Evolutionary conservation across 2,329 filamentous ascomycete species (phyloP).

Genomic region (Cercospora brassicicola): DNA sequence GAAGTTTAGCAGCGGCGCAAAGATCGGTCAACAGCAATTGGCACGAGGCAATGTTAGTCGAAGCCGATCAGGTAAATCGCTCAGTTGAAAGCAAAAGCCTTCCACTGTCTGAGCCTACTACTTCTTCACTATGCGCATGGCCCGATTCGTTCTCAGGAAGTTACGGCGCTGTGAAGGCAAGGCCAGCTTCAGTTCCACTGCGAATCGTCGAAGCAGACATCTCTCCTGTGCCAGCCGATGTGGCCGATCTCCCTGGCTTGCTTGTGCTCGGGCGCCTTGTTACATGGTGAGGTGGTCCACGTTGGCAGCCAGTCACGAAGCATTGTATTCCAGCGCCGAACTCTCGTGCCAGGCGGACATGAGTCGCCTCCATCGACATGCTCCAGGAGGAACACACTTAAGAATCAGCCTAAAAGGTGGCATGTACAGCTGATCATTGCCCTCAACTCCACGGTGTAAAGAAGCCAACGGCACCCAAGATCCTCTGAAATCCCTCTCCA

Average conservation of each 20-base stretch:
- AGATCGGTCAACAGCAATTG: not conserved
- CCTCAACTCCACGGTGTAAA: conserved; percentile 39
- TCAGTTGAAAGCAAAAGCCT: not conserved
- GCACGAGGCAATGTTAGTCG: not conserved
- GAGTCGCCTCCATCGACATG: not conserved
- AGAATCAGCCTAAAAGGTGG: not conserved
- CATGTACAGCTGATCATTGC: conserved; percentile 44
- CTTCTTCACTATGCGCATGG: not conserved
- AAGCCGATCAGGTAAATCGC: not conserved
- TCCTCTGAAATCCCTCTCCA: conserved; percentile 41
- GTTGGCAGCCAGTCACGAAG: not conserved
- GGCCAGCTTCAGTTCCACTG: not conserved
- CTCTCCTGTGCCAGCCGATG: not conserved
- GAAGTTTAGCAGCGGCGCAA: not conserved
- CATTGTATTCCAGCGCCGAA: not conserved
- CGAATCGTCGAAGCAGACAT: not conserved
- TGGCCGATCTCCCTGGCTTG: not conserved
- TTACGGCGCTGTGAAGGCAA: not conserved
- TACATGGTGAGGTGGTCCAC: too few relatives aligned
- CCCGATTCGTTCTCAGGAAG: not conserved
- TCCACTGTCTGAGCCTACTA: not conserved
- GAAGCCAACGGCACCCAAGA: conserved; percentile 43
- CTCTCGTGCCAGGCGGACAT: not conserved
- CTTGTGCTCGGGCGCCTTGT: not conserved
- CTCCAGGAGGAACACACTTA: not conserved